These are phyloP conservation scores for Rhytidiadelphus loreus DNA, from an alignment of 225 moss, liverwort and hornwort species.

Conservation along the genomic window DNA sequence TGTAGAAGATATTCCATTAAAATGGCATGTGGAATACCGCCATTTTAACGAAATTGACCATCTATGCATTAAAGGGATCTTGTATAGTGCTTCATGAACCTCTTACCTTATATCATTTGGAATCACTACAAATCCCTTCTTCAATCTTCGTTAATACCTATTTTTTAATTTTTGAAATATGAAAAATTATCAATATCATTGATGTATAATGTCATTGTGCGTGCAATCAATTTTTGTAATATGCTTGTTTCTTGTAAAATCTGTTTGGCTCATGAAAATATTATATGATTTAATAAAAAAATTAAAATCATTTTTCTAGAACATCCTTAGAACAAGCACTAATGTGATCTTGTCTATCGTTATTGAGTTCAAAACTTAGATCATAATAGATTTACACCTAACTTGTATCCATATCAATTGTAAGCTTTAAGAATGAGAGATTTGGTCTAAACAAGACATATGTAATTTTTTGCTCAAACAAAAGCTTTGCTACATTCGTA, in stretches of 20 bases:
- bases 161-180: no score
- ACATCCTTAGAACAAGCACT: fast-evolving
- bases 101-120: not conserved
- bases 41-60: no score
- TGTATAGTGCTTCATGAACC: not conserved
- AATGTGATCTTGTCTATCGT: fast-evolving
- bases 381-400: not conserved
- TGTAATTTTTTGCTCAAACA: no score
- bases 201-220: fast-evolving
- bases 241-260: not conserved
- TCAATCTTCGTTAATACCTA: no score
- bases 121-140: fast-evolving
- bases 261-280: not conserved
- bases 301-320: not conserved
- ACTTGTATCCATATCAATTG: not conserved
- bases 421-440: not conserved
- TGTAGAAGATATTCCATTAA: no score
- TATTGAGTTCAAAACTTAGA: not conserved
- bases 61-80: fast-evolving
- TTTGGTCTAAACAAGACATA: not conserved
- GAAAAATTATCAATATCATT: not conserved
- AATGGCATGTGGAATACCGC: no score
- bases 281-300: no score
- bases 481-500: no score
- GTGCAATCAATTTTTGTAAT: not conserved